Evolutionary conservation across 164 flowering plant genomes (phyloP), one percentile per base, ranked within the genome.

Genomic region (Macadamia integrifolia): DNA sequence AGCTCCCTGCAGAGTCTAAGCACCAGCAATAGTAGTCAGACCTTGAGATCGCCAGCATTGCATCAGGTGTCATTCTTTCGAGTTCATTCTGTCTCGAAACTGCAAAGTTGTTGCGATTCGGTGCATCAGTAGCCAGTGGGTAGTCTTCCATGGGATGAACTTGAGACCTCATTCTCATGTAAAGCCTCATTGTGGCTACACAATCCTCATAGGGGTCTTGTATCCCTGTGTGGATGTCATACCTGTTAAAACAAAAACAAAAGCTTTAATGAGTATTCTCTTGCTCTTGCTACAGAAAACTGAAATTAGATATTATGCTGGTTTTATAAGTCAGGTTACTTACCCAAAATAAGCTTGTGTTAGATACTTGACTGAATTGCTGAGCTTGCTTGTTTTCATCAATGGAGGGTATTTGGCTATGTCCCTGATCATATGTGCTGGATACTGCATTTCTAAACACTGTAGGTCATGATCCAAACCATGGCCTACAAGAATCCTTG

Each of bases 161-260:
- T 77, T 88, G 94, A 18, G 74, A 75, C 62, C 84, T 75, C 93
- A 91, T 89, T 80, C 89, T 86, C 81, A 62, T 82, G 84, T 93
- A 91, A 46, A 93, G 86, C 81, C 89, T 88, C 93, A 91, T 88
- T 50, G 88, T 75, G 29, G 93, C 89, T 13, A 87, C 92, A 70
- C 96, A 89, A 61, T 91, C 97, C 67, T 93, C 96, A 68, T 83
- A 91, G 6, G 96, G 97, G 69, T 91, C 94, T 82, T 93, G 97
- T 44, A 86, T 77, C 1, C 93, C 86, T 7, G 55, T 85, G 71
- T 91, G 98, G 69, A 91, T 89, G 23, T 91, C 97, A 72, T 89
- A 93, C 72, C 96, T 92, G 69, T 30, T 68, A 66, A 31, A 44
- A 35, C 40, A 35, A 35, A 35, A 31, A 11, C 7, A 23, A 42